Evolutionary conservation across 1,284 basidiomycete genomes (phyloP), one percentile per base, ranked within the genome.

Genomic region (Lentinus polychrous): DNA sequence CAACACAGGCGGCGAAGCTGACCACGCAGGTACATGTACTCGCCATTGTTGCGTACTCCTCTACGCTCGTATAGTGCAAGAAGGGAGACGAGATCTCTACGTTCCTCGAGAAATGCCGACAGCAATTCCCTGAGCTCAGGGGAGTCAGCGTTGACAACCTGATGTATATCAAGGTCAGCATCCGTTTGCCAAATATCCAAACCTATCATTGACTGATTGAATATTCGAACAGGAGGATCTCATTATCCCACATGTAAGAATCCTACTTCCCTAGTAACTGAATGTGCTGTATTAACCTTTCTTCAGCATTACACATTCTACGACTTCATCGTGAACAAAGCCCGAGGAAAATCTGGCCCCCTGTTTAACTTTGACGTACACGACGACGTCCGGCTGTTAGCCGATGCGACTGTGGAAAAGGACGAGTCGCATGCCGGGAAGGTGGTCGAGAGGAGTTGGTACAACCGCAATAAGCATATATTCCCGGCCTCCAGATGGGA

Each of bases 361-460:
- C 69, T 99, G 46, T 99, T 99, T 74, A 96, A 92, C 67, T 99
- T 99, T 66, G 96, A 99, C 66, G 96, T 98, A 6, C 95, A 99
- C 66, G 95, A 99, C 62, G 95, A 99, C 63, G 89, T 99, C 8
- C 89, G 96, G 3, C 67, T 99, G 54, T 74, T 98, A n/a, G 84
- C 91, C 14, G 96, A 99, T 62, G 95, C 95, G 0, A 91, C 92
- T 0, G 82, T 88, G 52, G 95, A 99, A 67, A 99, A 98, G 69
- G 94, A 99, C 62, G 96, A 99, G 70, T 94, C 91, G 7, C 96
- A 99, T 62, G 96, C 96, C 0, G 96, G 96, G 1, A 99, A 99
- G 64, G 95, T 99, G 2, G 95, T 99, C 8, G 93, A 98, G 65
- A 72, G 96, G 52, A 89, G 87, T 51, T 99, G 91, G 79, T 98